Conservation (phyloP, 129 eudicot species). For the Flaveria robusta region DNA sequence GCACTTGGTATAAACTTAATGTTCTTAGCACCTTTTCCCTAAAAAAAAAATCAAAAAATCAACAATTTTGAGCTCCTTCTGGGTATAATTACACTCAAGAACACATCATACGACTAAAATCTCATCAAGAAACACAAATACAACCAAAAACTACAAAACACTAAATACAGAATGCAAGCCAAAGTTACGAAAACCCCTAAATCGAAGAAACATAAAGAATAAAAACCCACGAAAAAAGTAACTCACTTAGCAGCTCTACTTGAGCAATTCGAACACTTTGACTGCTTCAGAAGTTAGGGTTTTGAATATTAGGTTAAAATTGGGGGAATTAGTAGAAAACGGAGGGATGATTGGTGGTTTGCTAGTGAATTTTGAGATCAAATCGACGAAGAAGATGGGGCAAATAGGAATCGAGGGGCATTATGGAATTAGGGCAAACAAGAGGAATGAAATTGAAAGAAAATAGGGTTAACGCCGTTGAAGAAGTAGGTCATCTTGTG, state of each 20-base stretch:
- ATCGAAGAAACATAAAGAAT: not conserved
- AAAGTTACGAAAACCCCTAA: not conserved
- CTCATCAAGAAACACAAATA: not conserved
- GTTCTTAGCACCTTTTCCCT: not conserved
- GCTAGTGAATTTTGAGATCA: not conserved
- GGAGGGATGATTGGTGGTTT: not conserved
- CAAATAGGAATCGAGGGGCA: constrained; percentile 6
- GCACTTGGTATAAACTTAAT: not conserved
- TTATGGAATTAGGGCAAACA: constrained; percentile 21
- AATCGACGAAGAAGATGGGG: not conserved
- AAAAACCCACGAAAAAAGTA: not conserved
- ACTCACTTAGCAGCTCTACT: constrained; percentile 1
- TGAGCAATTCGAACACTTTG: not conserved
- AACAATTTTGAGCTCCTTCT: not conserved
- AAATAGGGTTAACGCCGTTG: constrained; percentile 1
- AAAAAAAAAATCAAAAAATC: constrained; percentile 2
- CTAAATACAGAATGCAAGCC: not conserved
- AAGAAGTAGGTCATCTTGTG: not conserved
- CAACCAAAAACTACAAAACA: not conserved
- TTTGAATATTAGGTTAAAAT: not conserved
- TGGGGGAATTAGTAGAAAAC: not conserved
- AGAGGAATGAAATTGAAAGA: constrained; percentile 16
- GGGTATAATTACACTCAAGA: not conserved
- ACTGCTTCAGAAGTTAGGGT: not conserved
- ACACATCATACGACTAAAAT: not conserved